Evolutionary conservation across 2,329 filamentous ascomycete genomes (phyloP), one percentile per base, ranked within the genome.

Genomic region (Aureobasidium melanogenum): DNA sequence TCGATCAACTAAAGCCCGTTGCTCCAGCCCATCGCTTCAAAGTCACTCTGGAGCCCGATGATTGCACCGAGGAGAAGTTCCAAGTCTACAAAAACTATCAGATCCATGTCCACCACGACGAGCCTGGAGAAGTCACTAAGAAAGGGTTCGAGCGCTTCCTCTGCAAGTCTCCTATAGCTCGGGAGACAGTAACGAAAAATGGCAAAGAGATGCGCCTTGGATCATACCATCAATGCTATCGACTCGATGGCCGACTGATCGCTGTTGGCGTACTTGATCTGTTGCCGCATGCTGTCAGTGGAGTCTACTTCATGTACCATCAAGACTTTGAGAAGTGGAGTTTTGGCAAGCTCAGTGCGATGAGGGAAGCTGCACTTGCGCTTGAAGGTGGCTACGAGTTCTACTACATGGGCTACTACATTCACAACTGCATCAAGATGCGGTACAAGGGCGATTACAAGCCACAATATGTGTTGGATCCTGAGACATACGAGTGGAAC

Each of bases 331-430:
- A 88, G 66, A 78, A 80, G 61, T 86, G 83, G 74, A 81, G 81
- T 26, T 87, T 89, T 32, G 89, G 89, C 1, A 94, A 93, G 72
- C 74, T 93, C 5, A 86, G 87, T 38, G 89, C 89, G 1, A 71
- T 93, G 64, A 78, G 86, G 64, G 89, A 94, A 72, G 88, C 89
- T 63, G 79, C 84, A 0, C 72, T 94, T 30, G 87, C 89, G 0
- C 74, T 80, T 2, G 88, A 93, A 68, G 78, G 77, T 6, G 86
- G 83, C 0, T 91, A 92, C 67, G 76, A 81, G 46, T 91, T 84
- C 79, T 94, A 90, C 82, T 94, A 93, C 73, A 87, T 87, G 84
- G 84, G 89, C 6, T 93, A 85, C 72, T 94, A 93, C 68, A 93
- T 94, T 63, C 88, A 92, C 71, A 84, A 77, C 60, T 93, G 89